Evolutionary conservation across 768 basidiomycete species (phyloP), one percentile per base, ranked within the genome.

Genomic region (Coprinopsis sp.): DNA sequence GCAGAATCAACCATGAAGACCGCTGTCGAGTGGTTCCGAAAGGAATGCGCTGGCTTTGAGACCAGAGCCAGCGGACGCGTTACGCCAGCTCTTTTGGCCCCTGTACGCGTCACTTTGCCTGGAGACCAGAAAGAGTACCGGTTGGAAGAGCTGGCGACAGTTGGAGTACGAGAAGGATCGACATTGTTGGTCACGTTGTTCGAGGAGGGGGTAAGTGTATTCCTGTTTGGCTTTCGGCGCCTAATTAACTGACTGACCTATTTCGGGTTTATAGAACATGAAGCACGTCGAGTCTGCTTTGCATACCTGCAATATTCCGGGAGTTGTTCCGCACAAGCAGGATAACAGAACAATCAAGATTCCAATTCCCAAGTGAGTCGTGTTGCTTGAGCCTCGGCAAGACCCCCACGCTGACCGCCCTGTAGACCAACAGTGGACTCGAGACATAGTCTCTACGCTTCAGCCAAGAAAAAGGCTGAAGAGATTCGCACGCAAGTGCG

Each of bases 111-210:
- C 24, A 68, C 67, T 43, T 54, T 78, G 3, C 70, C 75, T 0
- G 71, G 68, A 4, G 58, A 60, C 25, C 65, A 67, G 25, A 64
- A 67, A 23, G 45, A 64, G 3, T 61, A 71, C 34, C 70, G 62
- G 34, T 62, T 92, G 29, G 82, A 89, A 33, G 84, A 89, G 44
- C 59, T 91, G 21, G 84, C 90, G 1, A 90, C 89, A 0, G 77
- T 92, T 16, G 89, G 90, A 6, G 80, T 92, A 30, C 71, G 82
- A 51, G 87, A 92, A 43, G 90, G 90, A 1, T 77, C 84, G 5
- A 74, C 76, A 44, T 65, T 92, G 47, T 52, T 91, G 21, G 71
- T 92, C 10, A 88, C 86, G 3, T 70, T 88, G 24, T 91, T 88
- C 56, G 84, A 91, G 44, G 84, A 88, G 59, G 68, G 79, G 59